Evolutionary conservation across 179 eudicot genomes (phyloP), one percentile per base, ranked within the genome.

Genomic region (Corrigiola litoralis): DNA sequence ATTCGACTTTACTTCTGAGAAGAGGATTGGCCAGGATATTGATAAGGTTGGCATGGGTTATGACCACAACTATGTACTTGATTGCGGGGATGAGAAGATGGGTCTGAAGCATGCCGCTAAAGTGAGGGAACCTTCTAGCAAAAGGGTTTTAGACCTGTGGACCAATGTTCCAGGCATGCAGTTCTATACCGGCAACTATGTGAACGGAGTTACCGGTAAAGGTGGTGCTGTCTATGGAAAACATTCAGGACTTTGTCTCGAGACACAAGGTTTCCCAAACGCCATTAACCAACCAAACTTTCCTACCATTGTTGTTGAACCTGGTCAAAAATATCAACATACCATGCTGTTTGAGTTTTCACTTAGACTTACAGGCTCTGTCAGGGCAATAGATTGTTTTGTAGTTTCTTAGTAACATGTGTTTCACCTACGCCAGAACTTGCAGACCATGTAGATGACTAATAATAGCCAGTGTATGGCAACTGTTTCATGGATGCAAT

Each of bases 251-350:
- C 82, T 82, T 11, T 95, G 97, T 72, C 75, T 95, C 37, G 99
- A 95, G 85, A 91, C 99, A 0, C 99, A 95, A 62, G 97, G 99
- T 36, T 95, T 91, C 50, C 99, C 97, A 0, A 84, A 91, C 61
- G 99, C 97, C 1, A 58, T 94, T 21, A 94, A 94, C 51, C 85
- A 81, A 65, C 77, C 82, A 0, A 88, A 85, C 48, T 94, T 94
- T 67, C 97, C 96, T 0, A 83, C 96, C 24, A 72, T 85, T 60
- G 79, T 91, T 2, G 89, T 85, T 59, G 79, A 73, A 29, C 87
- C 95, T 0, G 96, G 96, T 34, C 85, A 86, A 77, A 91, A 82
- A 74, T 91, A 94, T 65, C 60, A 76, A 70, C 99, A 94, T 53
- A 88, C 71, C 63, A 94, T 94, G 99, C 6, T 94, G 83, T 90